phyloP scores from a whole-genome alignment of 257 asterid genomes.

The Jasminum sambac region DNA sequence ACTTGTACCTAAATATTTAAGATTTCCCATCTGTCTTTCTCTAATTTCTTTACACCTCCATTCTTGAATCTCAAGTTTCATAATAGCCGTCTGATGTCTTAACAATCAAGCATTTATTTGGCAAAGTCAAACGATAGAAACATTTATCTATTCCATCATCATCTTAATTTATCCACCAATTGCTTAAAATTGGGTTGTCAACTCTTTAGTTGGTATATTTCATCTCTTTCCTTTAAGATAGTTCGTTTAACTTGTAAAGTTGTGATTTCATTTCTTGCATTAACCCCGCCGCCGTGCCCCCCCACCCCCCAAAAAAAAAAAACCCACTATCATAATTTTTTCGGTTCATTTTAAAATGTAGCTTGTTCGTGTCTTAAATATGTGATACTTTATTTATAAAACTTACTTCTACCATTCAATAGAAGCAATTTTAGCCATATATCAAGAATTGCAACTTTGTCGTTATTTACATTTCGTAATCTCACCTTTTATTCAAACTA shows the following conservation, averaged over 20 bases:
- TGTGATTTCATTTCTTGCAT: background rate
- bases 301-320: too few relatives aligned
- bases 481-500: too few relatives aligned
- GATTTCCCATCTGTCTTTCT: conserved; percentile 31
- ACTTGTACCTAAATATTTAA: conserved; percentile 11
- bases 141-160: background rate
- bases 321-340: too few relatives aligned
- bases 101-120: background rate
- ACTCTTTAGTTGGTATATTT: background rate
- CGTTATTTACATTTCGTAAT: too few relatives aligned
- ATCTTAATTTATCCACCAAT: background rate
- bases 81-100: conserved; percentile 1
- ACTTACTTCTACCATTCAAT: too few relatives aligned
- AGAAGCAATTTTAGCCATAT: too few relatives aligned
- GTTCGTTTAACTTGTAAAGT: background rate
- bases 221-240: background rate
- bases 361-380: too few relatives aligned
- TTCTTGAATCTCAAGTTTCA: conserved; percentile 23
- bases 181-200: background rate
- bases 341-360: too few relatives aligned
- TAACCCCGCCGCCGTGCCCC: too few relatives aligned
- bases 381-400: too few relatives aligned
- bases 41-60: conserved; percentile 12
- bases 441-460: too few relatives aligned
- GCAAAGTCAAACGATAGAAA: conserved; percentile 18